phyloP scores from a whole-genome alignment of 2,329 filamentous ascomycete genomes.

The Xylaria polymorpha region DNA sequence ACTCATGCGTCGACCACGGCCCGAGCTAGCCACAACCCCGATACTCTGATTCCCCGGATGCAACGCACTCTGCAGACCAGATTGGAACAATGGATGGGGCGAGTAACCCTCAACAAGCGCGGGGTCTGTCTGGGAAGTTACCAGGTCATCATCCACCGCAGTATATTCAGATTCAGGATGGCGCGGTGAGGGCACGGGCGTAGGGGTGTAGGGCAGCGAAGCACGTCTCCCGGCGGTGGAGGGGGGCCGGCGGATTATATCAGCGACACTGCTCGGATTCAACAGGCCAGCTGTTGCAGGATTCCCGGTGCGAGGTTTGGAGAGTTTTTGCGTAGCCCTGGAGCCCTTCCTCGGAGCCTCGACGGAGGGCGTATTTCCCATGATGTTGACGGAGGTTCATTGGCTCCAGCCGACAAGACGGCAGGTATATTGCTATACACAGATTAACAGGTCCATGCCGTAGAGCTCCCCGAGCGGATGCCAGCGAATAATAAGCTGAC shows the following conservation, averaged over 20 bases:
- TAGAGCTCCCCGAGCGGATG: conserved; percentile 46
- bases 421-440: conserved; percentile 53
- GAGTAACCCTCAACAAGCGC: conserved; percentile 36
- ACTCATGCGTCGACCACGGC: conserved; percentile 42
- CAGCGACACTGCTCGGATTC: conserved; percentile 52
- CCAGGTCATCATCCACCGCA: conserved; percentile 30
- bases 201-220: conserved; percentile 43
- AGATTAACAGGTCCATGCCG: conserved; percentile 57
- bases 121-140: conserved; percentile 30
- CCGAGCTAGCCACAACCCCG: conserved; percentile 43
- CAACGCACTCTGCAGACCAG: conserved; percentile 49
- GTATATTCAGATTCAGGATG: conserved; percentile 36
- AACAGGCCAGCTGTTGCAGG: conserved; percentile 57
- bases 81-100: conserved; percentile 52
- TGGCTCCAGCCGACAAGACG: conserved; percentile 46
- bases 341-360: conserved; percentile 55
- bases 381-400: conserved; percentile 48
- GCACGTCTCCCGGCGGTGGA: conserved; percentile 42
- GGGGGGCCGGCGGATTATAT: conserved; percentile 48
- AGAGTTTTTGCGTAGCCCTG: conserved; percentile 61
- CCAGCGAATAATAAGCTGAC: conserved; percentile 45
- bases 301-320: conserved; percentile 60
- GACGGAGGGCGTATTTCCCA: conserved; percentile 64
- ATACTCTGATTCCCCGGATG: conserved; percentile 49
- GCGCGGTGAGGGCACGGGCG: conserved; percentile 40